Base-by-base conservation (phyloP, 2,329 filamentous ascomycete genomes). In the Colletotrichum sidae region DNA sequence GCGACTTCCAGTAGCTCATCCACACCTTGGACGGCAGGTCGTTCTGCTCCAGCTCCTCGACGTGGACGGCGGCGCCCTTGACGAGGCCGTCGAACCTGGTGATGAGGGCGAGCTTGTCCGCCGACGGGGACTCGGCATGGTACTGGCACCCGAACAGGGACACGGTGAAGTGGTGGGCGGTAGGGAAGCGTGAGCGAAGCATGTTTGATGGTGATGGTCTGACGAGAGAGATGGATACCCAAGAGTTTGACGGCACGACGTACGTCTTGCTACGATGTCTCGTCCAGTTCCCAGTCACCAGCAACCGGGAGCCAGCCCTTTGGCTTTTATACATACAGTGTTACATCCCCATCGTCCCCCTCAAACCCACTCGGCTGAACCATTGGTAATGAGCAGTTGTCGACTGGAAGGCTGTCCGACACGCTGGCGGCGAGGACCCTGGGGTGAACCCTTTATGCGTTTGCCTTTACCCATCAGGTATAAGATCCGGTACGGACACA, bases 1-100 rank as follows among this genome's bases (percentile, higher is more conserved):
- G 61, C 8, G 61, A 55, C 11, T 47, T 46, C 61, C 61, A 65
- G 51, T 65, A 65, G 56, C 61, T 65, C 61, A 65, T 65, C 61
- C 61, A 65, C 45, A 65, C 45, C 56, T 65, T 65, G 13, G 61
- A 65, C 4, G 61, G 61, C 7, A 65, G 61, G 38, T 65, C 61
- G 33, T 65, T 65, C 34, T 65, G 61, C 56, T 65, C 61, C 11
- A 65, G 61, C 51, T 65, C 61, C 38, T 65, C 61, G 44, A 65
- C 61, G 46, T 65, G 56, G 46, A 65, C 60, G 11, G 56, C 61
- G 17, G 61, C 56, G 34, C 33, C 34, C 50, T 60, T 65, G 56
- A 65, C 55, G 45, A 65, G 61, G 7, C 5, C 51, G 34, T 65
- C 61, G 17, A 65, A 60, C 35, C 33, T 44, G 50, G 50, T 55